Evolutionary conservation across 2,329 filamentous ascomycete genomes (phyloP).

Genomic region (Aspergillus arachidicola): DNA sequence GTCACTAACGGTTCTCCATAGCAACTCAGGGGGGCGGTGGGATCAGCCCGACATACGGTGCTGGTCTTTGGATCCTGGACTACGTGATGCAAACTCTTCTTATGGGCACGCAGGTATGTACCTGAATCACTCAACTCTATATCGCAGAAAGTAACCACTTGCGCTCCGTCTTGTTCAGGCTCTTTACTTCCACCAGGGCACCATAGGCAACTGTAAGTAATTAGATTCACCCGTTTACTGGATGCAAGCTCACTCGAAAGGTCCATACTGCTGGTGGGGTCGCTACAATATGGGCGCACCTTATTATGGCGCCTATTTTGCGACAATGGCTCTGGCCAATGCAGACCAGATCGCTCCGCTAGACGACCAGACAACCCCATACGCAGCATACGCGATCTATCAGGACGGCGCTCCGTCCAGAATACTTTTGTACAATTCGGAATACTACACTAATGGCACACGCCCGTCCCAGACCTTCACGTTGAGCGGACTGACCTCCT

Average conservation of each 20-base stretch:
- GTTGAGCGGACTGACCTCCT: conserved; percentile 44
- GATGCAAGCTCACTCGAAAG: conserved; percentile 15
- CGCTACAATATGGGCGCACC: conserved; percentile 54
- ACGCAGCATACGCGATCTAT: conserved; percentile 54
- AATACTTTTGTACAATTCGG: conserved; percentile 42
- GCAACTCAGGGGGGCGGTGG: conserved; percentile 43
- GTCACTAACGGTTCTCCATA: conserved; percentile 11
- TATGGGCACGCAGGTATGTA: conserved; percentile 30
- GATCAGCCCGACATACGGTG: conserved; percentile 52
- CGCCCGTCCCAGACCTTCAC: conserved; percentile 41
- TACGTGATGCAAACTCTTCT: conserved; percentile 40
- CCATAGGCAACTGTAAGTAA: conserved; percentile 53
- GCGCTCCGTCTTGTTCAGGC: conserved; percentile 11
- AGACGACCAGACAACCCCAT: conserved; percentile 46
- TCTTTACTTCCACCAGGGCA: conserved; percentile 55
- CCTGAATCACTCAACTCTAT: no score
- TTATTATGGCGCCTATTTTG: conserved; percentile 56
- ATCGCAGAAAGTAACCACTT: neutral
- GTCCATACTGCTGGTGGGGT: conserved; percentile 53
- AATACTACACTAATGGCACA: conserved; percentile 35
- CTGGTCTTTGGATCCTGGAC: conserved; percentile 56
- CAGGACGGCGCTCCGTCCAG: conserved; percentile 38
- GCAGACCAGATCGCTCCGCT: conserved; percentile 50
- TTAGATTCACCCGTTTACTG: neutral
- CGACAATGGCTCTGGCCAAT: conserved; percentile 49